Evolutionary conservation across 139 green algal genomes (phyloP), one percentile per base, ranked within the genome.

Genomic region (Parachlorella kessleri): DNA sequence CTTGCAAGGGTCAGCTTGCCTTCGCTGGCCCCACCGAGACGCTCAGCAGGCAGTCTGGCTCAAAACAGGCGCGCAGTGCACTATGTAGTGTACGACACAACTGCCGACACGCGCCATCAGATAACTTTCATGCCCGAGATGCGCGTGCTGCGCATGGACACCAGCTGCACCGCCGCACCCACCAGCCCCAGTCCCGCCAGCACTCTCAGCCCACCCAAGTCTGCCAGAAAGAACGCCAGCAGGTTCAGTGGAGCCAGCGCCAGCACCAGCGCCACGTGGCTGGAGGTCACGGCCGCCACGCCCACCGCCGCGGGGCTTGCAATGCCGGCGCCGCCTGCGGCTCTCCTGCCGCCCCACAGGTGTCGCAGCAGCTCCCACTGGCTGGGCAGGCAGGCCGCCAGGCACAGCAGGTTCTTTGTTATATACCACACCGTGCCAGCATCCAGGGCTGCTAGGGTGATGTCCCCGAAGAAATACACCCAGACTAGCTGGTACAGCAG

Each of bases 231-330:
- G 55, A 87, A 23, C 14, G 90, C 76, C 76, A 90, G 73, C 48
- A 93, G 21, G 83, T 85, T 90, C 37, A 94, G 82, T 6, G 91
- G 90, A 33, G 83, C 85, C 28, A 89, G 54, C 53, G 86, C 63
- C 53, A 92, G 70, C 63, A 95, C 81, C n/a, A 82, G 37, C 21
- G 68, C 72, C 36, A 78, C 80, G n/a, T n/a, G n/a, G n/a, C n/a
- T n/a, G n/a, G n/a, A n/a, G n/a, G n/a, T n/a, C 48, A 59, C 21
- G 48, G 48, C 48, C 48, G 14, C 14, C 48, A 59, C 21, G 48
- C 48, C 48, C 14, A 14, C 48, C 14, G 14, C 48, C 48, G 14
- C 48, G 48, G 14, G 14, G 14, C 48, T 18, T 59, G 48, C 48
- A 14, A 14, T 18, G 14, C 48, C 48, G 14, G 21, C 21, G 48